Base-by-base conservation (phyloP, 805 yeast species). In the Candida insectalens region DNA sequence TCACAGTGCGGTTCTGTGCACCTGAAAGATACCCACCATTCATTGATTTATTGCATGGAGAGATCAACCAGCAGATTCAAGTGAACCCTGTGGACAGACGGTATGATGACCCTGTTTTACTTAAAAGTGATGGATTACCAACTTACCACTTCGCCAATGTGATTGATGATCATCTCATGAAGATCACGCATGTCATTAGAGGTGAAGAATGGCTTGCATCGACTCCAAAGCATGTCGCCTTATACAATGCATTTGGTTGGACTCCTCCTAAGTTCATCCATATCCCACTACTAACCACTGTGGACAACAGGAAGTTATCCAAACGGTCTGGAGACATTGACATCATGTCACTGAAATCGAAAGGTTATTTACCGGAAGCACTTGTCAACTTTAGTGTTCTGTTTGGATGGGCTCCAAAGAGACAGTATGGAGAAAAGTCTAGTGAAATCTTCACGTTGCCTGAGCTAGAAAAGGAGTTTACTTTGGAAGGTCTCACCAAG, bases 191-290 rank as follows among this genome's bases (percentile, higher is more conserved):
- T 56, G 98, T 92, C 6, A 76, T 92, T 4, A 67, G 99, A 44
- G 99, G 99, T 22, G 98, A 92, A 50, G 98, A 92, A 55, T 92
- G 99, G 98, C 60, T 92, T 8, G 82, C 95, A 1, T 84, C 97
- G 0, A 92, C 98, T 0, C 95, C 96, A 2, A 89, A 88, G 47
- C 98, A 92, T 49, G 67, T 87, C 30, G 89, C 95, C 0, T 54
- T 92, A 33, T 94, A 92, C 51, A 46, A 68, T 13, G 94, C 96
- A 0, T 79, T 89, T 51, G 84, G 83, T 0, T 89, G 96, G 96
- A 42, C 49, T 0, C 74, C 81, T 1, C 98, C 99, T 0, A 49
- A 65, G 14, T 92, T 74, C 52, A 67, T 82, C n/a, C 99, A 92
- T 51, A 81, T 92, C 32, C 98, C 99, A 1, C 60, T 92, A 25